Evolutionary conservation across 139 green algal genomes (phyloP), one percentile per base, ranked within the genome.

Genomic region (Tetraselmis striata): DNA sequence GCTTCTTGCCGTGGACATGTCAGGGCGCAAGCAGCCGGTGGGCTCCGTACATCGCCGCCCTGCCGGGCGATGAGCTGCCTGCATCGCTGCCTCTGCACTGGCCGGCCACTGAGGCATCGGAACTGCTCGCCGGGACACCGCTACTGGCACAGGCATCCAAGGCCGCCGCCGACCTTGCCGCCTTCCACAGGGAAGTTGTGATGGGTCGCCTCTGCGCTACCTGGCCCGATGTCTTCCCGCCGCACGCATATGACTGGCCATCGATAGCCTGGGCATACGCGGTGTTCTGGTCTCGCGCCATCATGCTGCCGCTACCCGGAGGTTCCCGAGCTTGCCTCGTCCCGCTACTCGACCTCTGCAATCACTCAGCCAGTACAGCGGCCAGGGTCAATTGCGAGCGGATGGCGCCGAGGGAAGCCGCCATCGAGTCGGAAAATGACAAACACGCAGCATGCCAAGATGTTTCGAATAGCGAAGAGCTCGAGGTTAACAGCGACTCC

Each of bases 261-360:
- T 5, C 45, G 45, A 5, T 67, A 5, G 5, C 45, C 45, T 67
- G 45, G 45, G 45, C 45, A 18, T 18, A 67, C 45, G 45, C 45
- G 11, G 45, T 67, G 11, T 67, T 25, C 45, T 67, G 45, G 45
- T 25, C 11, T 18, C 45, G 45, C 45, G 45, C 45, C 45, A 67
- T 67, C 45, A 18, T 67, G 45, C 45, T 67, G 11, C 45, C 45
- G 11, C 45, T 67, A 18, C 45, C 45, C 18, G 45, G 45, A 5
- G 45, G 45, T 18, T 18, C 5, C 45, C 45, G 18, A 67, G 11
- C 45, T 25, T 67, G 45, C 27, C 29, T 80, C 29, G 77, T 80
- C 26, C 77, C 77, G 77, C 29, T 80, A 26, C 29, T 80, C 2
- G 77, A 80, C 77, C 27, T 80, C 2, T 22, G 26, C 29, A 32